phyloP scores from a whole-genome alignment of 805 yeast species.

The Candida yuanshanica region DNA sequence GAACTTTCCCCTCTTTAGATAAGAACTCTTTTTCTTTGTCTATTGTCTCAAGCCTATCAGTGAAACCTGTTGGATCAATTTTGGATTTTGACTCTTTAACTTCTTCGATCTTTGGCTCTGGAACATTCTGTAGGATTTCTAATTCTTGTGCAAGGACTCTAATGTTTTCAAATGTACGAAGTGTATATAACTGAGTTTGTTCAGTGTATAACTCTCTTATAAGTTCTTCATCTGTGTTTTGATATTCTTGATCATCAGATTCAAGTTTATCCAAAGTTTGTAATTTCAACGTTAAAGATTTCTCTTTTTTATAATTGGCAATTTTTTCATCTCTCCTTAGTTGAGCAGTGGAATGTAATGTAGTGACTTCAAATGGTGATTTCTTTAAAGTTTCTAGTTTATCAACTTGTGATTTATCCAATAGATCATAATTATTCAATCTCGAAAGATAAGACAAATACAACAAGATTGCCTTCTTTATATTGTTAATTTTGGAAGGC shows the following conservation, averaged over 20 bases:
- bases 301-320: conserved; percentile 56
- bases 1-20: conserved; percentile 68
- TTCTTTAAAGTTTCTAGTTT: conserved; percentile 31
- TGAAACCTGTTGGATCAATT: conserved; percentile 42
- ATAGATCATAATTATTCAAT: conserved; percentile 39
- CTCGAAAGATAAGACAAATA: conserved; percentile 41
- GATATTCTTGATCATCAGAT: conserved; percentile 26
- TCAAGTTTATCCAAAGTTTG: conserved; percentile 32
- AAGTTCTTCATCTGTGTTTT: conserved; percentile 55
- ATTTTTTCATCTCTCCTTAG: conserved; percentile 66
- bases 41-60: conserved; percentile 55
- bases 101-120: conserved; percentile 24
- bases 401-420: conserved; percentile 31
- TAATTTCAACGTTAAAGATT: conserved; percentile 42
- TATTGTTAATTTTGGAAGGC: conserved; percentile 27
- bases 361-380: conserved; percentile 29
- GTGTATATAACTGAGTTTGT: conserved; percentile 45
- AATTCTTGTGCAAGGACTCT: conserved; percentile 62
- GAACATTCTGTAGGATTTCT: conserved; percentile 50
- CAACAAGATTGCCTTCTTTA: conserved; percentile 38
- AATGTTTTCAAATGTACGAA: conserved; percentile 49
- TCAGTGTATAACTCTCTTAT: conserved; percentile 50
- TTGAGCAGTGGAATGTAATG: conserved; percentile 31
- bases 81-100: conserved; percentile 11
- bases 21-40: conserved; percentile 41